phyloP scores from a whole-genome alignment of 148 eudicot species.

The Fagopyrum tataricum region DNA sequence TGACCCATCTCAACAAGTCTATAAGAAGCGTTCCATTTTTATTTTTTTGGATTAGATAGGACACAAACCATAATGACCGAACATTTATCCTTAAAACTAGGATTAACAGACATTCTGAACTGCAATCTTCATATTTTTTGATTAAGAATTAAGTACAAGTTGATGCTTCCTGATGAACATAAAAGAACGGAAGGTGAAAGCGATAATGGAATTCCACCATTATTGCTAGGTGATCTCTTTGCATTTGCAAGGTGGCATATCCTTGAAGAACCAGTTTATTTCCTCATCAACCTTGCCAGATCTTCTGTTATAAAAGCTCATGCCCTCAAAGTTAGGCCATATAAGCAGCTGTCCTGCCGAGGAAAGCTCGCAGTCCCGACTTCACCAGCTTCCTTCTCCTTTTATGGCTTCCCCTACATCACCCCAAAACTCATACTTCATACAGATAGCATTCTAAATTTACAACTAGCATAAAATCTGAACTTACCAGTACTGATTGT shows the following conservation, averaged over 20 bases:
- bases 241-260: not conserved
- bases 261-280: not conserved
- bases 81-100: not conserved
- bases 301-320: not conserved
- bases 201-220: not conserved
- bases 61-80: not conserved
- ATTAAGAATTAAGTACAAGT: not conserved
- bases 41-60: not conserved
- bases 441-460: not conserved
- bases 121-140: not conserved
- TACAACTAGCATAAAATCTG: not conserved
- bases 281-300: not conserved
- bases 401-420: constrained; percentile 48
- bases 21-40: not conserved
- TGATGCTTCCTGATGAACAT: not conserved
- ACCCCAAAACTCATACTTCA: constrained; percentile 1
- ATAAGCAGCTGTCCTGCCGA: constrained; percentile 18
- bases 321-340: not conserved
- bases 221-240: not conserved
- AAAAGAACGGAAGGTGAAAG: not conserved
- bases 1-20: too few relatives aligned
- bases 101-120: not conserved
- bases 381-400: constrained; percentile 64
- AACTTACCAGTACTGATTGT: constrained; percentile 81
- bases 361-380: constrained; percentile 26